A percentile compares a stretch with the other conserved stretches of the same genome.
Conservation (phyloP, 2,329 filamentous ascomycete species). For the Byssothecium circinans region DNA sequence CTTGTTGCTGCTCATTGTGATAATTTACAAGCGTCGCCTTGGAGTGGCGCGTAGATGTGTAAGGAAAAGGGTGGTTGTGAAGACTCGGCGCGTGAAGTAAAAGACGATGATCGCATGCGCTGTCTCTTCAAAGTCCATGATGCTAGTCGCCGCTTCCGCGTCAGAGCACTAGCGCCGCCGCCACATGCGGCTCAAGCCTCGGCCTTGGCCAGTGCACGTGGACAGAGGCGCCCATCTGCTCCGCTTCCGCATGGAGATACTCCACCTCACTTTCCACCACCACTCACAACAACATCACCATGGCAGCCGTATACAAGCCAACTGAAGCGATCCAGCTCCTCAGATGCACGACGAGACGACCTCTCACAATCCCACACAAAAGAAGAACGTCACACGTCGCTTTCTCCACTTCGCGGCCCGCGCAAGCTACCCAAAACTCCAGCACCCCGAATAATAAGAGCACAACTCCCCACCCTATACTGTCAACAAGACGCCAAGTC, state of each 20-base stretch:
- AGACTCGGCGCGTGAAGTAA: slow-evolving; percentile 1
- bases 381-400: slow-evolving; percentile 7
- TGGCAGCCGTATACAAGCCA: slow-evolving; percentile 35
- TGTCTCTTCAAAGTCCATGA: slow-evolving; percentile 21
- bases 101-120: slow-evolving; percentile 15
- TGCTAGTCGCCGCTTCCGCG: slow-evolving; percentile 10
- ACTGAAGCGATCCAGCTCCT: slow-evolving; percentile 35
- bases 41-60: not conserved
- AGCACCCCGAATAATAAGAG: slow-evolving; percentile 9
- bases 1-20: slow-evolving; percentile 40
- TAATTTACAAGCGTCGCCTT: not conserved
- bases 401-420: slow-evolving; percentile 29
- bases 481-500: slow-evolving; percentile 66
- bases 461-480: slow-evolving; percentile 24
- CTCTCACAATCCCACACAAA: slow-evolving; percentile 24
- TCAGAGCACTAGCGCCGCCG: too few species aligned
- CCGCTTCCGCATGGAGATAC: not conserved
- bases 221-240: too few species aligned
- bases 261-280: slow-evolving; percentile 2
- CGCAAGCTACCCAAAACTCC: slow-evolving; percentile 27
- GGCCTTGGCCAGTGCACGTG: slow-evolving; percentile 12
- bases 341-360: slow-evolving; percentile 18
- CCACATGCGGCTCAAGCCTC: slow-evolving; percentile 14
- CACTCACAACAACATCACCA: slow-evolving; percentile 10
- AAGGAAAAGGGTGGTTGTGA: not conserved